These are phyloP conservation scores for Candida quercuum DNA, from an alignment of 805 yeast species.

Conservation along the genomic window DNA sequence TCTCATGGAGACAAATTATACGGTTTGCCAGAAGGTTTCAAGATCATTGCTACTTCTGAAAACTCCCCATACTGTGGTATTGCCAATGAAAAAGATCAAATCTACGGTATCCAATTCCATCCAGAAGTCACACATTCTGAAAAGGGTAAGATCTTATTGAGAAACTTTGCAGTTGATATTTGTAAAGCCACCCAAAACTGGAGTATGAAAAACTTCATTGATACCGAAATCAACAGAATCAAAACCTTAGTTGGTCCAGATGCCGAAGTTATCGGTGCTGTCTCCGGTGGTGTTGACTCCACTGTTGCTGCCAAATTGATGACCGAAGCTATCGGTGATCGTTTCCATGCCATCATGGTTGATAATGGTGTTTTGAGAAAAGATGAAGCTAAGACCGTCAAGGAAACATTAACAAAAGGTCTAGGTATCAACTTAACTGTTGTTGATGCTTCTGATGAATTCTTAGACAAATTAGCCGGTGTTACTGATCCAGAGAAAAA, in stretches of 20 bases:
- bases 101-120: slow-evolving; percentile 97
- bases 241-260: slow-evolving; percentile 90
- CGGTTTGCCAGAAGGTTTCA: slow-evolving; percentile 84
- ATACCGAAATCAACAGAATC: slow-evolving; percentile 92
- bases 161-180: slow-evolving; percentile 88
- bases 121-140: slow-evolving; percentile 97
- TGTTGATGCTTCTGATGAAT: slow-evolving; percentile 89
- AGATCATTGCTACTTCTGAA: slow-evolving; percentile 82
- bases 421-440: slow-evolving; percentile 93
- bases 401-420: slow-evolving; percentile 86
- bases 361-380: slow-evolving; percentile 97
- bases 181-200: slow-evolving; percentile 87
- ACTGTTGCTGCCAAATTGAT: slow-evolving; percentile 98
- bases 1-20: slow-evolving; percentile 96
- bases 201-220: slow-evolving; percentile 98
- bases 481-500: slow-evolving; percentile 98
- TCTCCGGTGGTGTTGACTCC: slow-evolving; percentile 98
- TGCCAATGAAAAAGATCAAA: slow-evolving; percentile 63
- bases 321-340: slow-evolving; percentile 97
- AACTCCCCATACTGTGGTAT: slow-evolving; percentile 97
- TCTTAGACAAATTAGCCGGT: slow-evolving; percentile 81
- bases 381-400: slow-evolving; percentile 86
- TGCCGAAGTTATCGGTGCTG: slow-evolving; percentile 99
- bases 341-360: slow-evolving; percentile 97
- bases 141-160: slow-evolving; percentile 81